Evolutionary conservation across 2,329 filamentous ascomycete genomes (phyloP), one percentile per base, ranked within the genome.

Genomic region (Alternaria arborescens): DNA sequence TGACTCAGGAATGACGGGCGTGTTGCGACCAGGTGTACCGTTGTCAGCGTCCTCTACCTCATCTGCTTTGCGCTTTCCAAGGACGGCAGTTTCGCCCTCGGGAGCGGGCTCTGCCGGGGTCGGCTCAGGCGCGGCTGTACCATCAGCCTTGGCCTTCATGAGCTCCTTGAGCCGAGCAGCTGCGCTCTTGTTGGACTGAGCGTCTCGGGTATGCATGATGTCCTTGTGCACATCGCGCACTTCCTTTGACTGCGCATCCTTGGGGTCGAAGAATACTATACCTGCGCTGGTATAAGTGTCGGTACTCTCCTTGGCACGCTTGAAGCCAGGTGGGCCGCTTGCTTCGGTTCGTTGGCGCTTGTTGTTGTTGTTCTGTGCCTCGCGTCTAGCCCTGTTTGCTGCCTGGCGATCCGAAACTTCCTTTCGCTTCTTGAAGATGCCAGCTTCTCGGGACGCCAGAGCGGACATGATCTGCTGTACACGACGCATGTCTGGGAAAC

Each of bases 371-470:
- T 78, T 79, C 40, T 81, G 74, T 22, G 81, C 80, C 52, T 84
- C 81, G 24, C 85, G 81, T 93, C 66, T 67, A 24, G 73, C 72
- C 41, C 89, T 87, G 68, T 89, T 90, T 40, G 92, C 92, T 70
- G 94, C 91, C 62, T 90, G 89, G 63, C 91, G 88, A 60, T 97
- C 92, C 64, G 97, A 94, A 1, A 88, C 87, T 77, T 97, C 91
- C 76, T 93, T 92, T 69, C 96, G 88, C 64, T 93, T 89, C 71
- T 89, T 89, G 81, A 99, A 99, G 59, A 99, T 99, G 14, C 88
- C 89, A 77, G 97, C 92, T 81, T 99, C 95, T 78, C 97, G 93
- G 77, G 91, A 94, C 1, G 93, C 95, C 20, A 99, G 85, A 1
- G 93, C 94, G 71, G 91, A 86, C 50, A 99, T 83, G 72, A 99